phyloP scores from a whole-genome alignment of 805 yeast species.

The Cyberlindnera maritima region DNA sequence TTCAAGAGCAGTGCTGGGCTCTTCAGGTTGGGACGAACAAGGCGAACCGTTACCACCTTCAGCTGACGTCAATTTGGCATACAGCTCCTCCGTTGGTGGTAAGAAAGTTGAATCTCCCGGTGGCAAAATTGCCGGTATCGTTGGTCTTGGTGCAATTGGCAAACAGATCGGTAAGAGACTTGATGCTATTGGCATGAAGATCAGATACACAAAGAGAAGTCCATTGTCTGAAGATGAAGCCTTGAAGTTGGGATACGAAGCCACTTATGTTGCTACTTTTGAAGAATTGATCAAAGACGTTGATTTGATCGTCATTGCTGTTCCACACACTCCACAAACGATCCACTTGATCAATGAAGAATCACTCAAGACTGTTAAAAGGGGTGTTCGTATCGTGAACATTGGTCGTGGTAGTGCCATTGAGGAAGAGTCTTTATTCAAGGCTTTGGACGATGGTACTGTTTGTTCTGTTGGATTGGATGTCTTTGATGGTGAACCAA shows the following conservation, averaged over 20 bases:
- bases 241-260: constrained; percentile 43
- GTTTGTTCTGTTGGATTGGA: constrained; percentile 68
- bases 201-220: constrained; percentile 59
- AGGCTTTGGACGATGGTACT: constrained; percentile 56
- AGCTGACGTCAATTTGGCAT: constrained; percentile 29
- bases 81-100: constrained; percentile 44
- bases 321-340: constrained; percentile 65
- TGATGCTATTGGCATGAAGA: constrained; percentile 55
- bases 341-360: constrained; percentile 48
- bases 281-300: constrained; percentile 37
- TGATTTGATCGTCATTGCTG: constrained; percentile 62
- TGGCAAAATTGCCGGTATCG: constrained; percentile 57
- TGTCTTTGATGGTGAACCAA: constrained; percentile 66
- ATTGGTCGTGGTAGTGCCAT: constrained; percentile 73
- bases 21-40: constrained; percentile 29
- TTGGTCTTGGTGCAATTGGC: constrained; percentile 80
- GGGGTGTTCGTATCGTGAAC: constrained; percentile 63
- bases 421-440: constrained; percentile 60
- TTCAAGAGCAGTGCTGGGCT: constrained; percentile 41
- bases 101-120: constrained; percentile 49
- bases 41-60: constrained; percentile 34
- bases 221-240: constrained; percentile 34
- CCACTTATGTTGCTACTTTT: constrained; percentile 44
- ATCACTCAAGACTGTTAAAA: constrained; percentile 44
- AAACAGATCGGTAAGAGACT: constrained; percentile 57